A percentile compares a stretch with the other conserved stretches of the same genome.
phyloP scores from a whole-genome alignment of 2,329 filamentous ascomycete genomes.

The Sporothrix phasma region DNA sequence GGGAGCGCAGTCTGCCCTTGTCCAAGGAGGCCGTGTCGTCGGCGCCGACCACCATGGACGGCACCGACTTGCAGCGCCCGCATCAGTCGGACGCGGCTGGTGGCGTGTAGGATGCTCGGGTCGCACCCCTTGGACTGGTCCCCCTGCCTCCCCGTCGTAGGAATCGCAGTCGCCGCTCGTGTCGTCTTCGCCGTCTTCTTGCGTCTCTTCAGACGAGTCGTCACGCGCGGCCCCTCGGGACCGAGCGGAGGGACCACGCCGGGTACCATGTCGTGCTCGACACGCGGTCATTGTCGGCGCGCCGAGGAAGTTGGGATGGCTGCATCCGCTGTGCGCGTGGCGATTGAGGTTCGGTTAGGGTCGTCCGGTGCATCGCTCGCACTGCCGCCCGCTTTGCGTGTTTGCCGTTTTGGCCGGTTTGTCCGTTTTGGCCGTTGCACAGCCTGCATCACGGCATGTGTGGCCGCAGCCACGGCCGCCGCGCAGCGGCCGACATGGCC shows the following conservation, averaged over 20 bases:
- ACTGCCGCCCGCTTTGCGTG: background rate
- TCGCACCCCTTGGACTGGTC: too few species aligned
- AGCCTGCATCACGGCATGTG: constrained; percentile 11
- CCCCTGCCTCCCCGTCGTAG: background rate
- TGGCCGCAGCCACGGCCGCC: background rate
- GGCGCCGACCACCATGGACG: background rate
- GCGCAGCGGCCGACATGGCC: background rate
- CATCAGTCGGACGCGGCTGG: background rate
- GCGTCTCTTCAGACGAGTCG: background rate
- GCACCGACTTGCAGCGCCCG: constrained; percentile 1
- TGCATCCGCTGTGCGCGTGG: background rate
- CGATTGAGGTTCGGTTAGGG: background rate
- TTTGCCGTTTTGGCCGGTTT: too few species aligned
- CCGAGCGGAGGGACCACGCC: background rate
- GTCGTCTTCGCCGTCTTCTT: background rate
- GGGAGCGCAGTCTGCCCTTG: background rate
- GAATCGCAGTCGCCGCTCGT: constrained; percentile 6
- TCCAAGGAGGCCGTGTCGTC: background rate
- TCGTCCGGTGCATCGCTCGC: background rate
- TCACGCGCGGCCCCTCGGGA: background rate
- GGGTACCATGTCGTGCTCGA: constrained; percentile 5
- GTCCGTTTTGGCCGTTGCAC: too few species aligned
- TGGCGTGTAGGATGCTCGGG: background rate
- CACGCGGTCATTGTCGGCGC: background rate
- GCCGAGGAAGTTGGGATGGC: background rate